These are phyloP conservation scores for Gossypium schwendimanii DNA, from an alignment of 441 rosid species.

Conservation along the genomic window DNA sequence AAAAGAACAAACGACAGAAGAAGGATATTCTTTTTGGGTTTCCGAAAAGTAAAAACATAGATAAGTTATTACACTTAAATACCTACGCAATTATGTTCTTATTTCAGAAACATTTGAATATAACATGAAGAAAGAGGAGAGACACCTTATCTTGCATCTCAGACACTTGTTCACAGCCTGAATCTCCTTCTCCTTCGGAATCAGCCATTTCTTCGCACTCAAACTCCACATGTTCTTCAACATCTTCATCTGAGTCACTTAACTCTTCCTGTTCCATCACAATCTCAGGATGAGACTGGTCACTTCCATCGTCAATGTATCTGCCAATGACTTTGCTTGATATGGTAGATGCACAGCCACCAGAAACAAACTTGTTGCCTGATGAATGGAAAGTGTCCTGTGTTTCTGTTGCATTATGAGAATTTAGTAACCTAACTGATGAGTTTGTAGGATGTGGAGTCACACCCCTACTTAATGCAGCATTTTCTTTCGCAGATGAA, in stretches of 20 bases:
- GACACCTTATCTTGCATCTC: slow-evolving; percentile 54
- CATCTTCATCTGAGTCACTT: slow-evolving; percentile 91
- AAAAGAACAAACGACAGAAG: neutral
- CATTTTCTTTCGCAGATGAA: slow-evolving; percentile 35
- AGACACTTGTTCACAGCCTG: slow-evolving; percentile 37
- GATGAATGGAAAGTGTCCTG: slow-evolving; percentile 21
- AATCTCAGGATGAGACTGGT: slow-evolving; percentile 68
- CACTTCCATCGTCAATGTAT: slow-evolving; percentile 37
- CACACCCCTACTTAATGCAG: slow-evolving; percentile 23
- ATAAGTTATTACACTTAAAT: neutral
- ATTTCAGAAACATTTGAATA: slow-evolving; percentile 11
- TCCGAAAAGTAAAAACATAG: neutral
- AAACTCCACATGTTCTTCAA: slow-evolving; percentile 89
- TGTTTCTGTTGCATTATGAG: slow-evolving; percentile 27
- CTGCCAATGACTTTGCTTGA: slow-evolving; percentile 25
- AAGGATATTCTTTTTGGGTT: neutral
- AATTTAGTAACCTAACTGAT: slow-evolving; percentile 9
- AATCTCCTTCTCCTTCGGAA: slow-evolving; percentile 78
- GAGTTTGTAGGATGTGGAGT: slow-evolving; percentile 18
- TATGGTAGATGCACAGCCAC: slow-evolving; percentile 22
- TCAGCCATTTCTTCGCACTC: slow-evolving; percentile 98
- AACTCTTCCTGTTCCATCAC: slow-evolving; percentile 98
- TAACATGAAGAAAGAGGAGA: slow-evolving; percentile 9
- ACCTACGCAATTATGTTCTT: slow-evolving; percentile 7
- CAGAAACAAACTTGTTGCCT: slow-evolving; percentile 26